Evolutionary conservation across 306 rosid genomes (phyloP).

Genomic region (Trifolium subterraneum): DNA sequence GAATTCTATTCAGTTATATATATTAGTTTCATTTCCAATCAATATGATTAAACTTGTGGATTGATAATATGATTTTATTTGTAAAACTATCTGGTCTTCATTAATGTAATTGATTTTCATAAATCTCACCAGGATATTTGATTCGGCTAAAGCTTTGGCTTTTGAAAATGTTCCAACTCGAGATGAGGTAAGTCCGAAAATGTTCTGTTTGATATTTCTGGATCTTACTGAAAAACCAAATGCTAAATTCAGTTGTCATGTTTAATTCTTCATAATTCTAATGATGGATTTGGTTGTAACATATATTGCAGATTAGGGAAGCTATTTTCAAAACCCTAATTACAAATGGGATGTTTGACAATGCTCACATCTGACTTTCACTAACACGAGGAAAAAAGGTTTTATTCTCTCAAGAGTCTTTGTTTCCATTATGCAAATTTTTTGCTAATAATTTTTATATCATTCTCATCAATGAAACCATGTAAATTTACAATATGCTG

Average conservation of each 20-base stretch:
- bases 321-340: slow-evolving; percentile 78
- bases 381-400: slow-evolving; percentile 82
- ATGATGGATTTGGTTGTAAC: slow-evolving; percentile 30
- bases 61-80: no score
- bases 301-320: slow-evolving; percentile 57
- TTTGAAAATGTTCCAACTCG: slow-evolving; percentile 39
- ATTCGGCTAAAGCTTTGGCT: slow-evolving; percentile 44
- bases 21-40: not conserved
- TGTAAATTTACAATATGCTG: slow-evolving; percentile 11
- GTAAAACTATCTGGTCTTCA: no score
- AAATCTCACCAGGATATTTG: slow-evolving; percentile 26
- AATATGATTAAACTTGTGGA: slow-evolving; percentile 1
- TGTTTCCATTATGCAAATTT: slow-evolving; percentile 4
- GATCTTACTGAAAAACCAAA: slow-evolving; percentile 11
- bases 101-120: slow-evolving; percentile 21
- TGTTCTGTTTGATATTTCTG: slow-evolving; percentile 15
- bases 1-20: not conserved
- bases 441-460: not conserved
- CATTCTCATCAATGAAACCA: slow-evolving; percentile 12
- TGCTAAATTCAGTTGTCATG: slow-evolving; percentile 15
- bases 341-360: slow-evolving; percentile 82
- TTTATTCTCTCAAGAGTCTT: slow-evolving; percentile 19
- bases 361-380: slow-evolving; percentile 77
- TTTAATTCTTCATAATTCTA: slow-evolving; percentile 16
- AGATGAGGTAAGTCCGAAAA: slow-evolving; percentile 30